Evolutionary conservation across 768 basidiomycete genomes (phyloP).

Genomic region (Boletus pseudopeckii): DNA sequence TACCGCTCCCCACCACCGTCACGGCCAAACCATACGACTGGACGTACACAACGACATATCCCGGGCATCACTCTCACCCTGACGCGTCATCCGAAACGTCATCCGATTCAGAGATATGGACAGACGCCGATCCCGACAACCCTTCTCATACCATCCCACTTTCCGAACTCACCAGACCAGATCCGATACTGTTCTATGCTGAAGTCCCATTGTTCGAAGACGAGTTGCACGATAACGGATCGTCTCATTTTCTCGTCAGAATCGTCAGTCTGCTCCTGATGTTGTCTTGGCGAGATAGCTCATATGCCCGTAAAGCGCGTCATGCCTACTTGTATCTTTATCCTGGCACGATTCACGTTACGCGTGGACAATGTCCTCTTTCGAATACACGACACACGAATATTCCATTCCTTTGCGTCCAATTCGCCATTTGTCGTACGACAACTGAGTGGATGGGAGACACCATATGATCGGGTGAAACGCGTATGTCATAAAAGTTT

Average conservation of each 20-base stretch:
- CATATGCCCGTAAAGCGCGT: constrained; percentile 61
- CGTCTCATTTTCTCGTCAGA: constrained; percentile 77
- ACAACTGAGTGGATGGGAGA: constrained; percentile 89
- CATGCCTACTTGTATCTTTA: constrained; percentile 93
- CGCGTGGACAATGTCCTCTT: constrained; percentile 95
- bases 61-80: constrained; percentile 48
- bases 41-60: constrained; percentile 92
- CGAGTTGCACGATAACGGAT: constrained; percentile 95
- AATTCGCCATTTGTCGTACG: constrained; percentile 62
- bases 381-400: constrained; percentile 80
- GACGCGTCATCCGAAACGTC: constrained; percentile 18
- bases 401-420: constrained; percentile 80
- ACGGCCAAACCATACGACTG: constrained; percentile 91
- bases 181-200: constrained; percentile 98
- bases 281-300: not conserved
- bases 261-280: constrained; percentile 57
- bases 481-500: constrained; percentile 43
- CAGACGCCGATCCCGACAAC: constrained; percentile 53
- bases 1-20: constrained; percentile 69
- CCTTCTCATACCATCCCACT: constrained; percentile 71
- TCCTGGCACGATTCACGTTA: constrained; percentile 86
- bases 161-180: constrained; percentile 78
- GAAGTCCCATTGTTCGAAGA: constrained; percentile 95
- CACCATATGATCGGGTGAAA: constrained; percentile 78
- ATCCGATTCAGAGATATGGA: constrained; percentile 40